Conservation (phyloP, 2,329 filamentous ascomycete species). For the Nothophaeocryptopus gaeumannii region DNA sequence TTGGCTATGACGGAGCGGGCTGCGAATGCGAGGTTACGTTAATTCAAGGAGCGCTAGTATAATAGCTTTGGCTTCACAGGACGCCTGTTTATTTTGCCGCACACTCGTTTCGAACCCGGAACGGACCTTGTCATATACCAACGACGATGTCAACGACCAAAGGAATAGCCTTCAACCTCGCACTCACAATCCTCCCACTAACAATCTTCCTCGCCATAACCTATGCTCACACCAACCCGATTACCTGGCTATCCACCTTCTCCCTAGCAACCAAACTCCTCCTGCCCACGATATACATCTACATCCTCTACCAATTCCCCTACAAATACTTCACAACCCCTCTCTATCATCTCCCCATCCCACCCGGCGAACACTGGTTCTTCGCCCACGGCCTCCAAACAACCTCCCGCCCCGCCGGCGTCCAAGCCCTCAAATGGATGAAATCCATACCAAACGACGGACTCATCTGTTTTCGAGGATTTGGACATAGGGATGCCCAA, state of each 20-base stretch:
- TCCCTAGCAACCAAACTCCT: not conserved
- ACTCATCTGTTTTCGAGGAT: slow-evolving; percentile 40
- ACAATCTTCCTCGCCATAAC: not conserved
- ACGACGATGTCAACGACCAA: slow-evolving; percentile 4
- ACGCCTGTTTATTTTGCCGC: no score
- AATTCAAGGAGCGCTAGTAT: no score
- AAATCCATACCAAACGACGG: slow-evolving; percentile 42
- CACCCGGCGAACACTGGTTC: slow-evolving; percentile 29
- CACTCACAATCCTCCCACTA: no score
- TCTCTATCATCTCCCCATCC: not conserved
- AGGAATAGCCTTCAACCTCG: not conserved
- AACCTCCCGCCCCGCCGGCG: slow-evolving; percentile 37
- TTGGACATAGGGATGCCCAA: slow-evolving; percentile 37
- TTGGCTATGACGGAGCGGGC: no score
- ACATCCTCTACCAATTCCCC: slow-evolving; percentile 1
- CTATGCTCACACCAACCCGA: not conserved
- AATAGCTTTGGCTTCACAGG: no score
- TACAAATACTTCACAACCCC: not conserved
- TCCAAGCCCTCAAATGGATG: slow-evolving; percentile 36
- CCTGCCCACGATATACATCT: not conserved
- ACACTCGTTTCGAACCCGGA: no score
- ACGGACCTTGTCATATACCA: no score
- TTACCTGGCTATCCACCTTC: not conserved
- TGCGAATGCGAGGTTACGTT: no score
- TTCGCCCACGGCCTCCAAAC: slow-evolving; percentile 39